Evolutionary conservation across 2,329 filamentous ascomycete genomes (phyloP).

Genomic region (Ophiocordyceps unilateralis): DNA sequence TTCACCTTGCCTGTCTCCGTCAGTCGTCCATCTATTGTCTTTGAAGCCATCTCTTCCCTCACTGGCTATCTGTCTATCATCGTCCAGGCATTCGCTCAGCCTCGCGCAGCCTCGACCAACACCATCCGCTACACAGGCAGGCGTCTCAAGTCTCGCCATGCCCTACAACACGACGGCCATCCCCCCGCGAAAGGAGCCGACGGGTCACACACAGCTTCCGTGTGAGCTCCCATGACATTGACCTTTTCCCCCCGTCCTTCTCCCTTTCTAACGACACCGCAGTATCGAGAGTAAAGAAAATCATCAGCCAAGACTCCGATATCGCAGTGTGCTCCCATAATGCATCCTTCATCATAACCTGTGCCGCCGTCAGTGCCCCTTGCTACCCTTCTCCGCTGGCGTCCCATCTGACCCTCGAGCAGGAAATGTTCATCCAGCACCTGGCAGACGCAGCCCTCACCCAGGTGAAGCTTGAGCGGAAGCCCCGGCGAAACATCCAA

Average conservation of each 20-base stretch:
- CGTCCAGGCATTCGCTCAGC: too few relatives aligned
- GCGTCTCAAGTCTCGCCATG: constrained; percentile 43
- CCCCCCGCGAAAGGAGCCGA: constrained; percentile 62
- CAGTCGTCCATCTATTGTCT: too few relatives aligned
- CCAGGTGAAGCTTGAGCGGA: constrained; percentile 78
- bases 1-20: too few relatives aligned
- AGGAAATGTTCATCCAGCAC: constrained; percentile 95
- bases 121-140: not conserved
- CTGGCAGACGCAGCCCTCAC: constrained; percentile 72
- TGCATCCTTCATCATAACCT: constrained; percentile 81
- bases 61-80: too few relatives aligned
- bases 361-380: constrained; percentile 55
- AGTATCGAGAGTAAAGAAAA: constrained; percentile 95
- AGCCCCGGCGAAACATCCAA: constrained; percentile 84
- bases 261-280: constrained; percentile 2
- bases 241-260: not conserved
- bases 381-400: not conserved
- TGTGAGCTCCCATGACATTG: constrained; percentile 35
- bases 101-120: not conserved
- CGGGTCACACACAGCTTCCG: constrained; percentile 70
- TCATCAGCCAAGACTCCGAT: constrained; percentile 76
- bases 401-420: constrained; percentile 1
- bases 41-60: too few relatives aligned
- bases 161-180: constrained; percentile 82
- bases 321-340: constrained; percentile 79